Evolutionary conservation across 164 flowering plant species (phyloP).

Genomic region (Magnolia officinalis): DNA sequence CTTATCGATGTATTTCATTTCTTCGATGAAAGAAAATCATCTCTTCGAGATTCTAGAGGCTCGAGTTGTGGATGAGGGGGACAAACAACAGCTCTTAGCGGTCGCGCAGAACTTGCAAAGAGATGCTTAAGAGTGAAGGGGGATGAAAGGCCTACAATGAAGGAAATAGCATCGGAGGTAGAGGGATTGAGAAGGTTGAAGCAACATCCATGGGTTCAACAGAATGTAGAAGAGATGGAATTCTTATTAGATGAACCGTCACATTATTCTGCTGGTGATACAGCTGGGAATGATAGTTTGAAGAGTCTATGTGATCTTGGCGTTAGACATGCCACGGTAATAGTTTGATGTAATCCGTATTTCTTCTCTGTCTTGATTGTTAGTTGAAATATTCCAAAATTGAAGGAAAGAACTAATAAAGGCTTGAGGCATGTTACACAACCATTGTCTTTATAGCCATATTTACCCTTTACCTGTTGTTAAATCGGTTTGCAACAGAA

Average conservation of each 20-base stretch:
- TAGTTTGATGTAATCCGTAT: not conserved
- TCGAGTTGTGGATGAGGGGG: conserved; percentile 1
- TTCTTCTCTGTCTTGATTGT: too few relatives aligned
- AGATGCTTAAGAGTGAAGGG: conserved; percentile 7
- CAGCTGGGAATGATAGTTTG: not conserved
- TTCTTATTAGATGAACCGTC: not conserved
- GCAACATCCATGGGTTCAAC: not conserved
- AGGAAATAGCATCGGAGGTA: not conserved
- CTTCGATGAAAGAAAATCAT: not conserved
- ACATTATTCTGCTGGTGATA: not conserved
- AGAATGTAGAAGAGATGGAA: not conserved
- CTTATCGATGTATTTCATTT: conserved; percentile 5
- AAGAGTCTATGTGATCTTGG: not conserved
- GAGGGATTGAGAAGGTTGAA: not conserved
- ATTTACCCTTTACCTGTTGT: too few relatives aligned
- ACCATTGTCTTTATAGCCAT: too few relatives aligned
- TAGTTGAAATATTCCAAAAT: too few relatives aligned
- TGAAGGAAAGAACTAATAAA: too few relatives aligned
- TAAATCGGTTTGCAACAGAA: too few relatives aligned
- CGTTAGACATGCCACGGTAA: not conserved
- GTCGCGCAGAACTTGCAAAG: conserved; percentile 11
- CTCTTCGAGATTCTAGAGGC: not conserved
- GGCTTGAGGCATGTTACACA: too few relatives aligned
- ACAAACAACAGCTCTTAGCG: not conserved
- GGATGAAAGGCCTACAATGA: conserved; percentile 12